A percentile compares a stretch with the other conserved stretches of the same genome.
Evolutionary conservation across 257 asterid genomes (phyloP).

Genomic region (Mentha longifolia): DNA sequence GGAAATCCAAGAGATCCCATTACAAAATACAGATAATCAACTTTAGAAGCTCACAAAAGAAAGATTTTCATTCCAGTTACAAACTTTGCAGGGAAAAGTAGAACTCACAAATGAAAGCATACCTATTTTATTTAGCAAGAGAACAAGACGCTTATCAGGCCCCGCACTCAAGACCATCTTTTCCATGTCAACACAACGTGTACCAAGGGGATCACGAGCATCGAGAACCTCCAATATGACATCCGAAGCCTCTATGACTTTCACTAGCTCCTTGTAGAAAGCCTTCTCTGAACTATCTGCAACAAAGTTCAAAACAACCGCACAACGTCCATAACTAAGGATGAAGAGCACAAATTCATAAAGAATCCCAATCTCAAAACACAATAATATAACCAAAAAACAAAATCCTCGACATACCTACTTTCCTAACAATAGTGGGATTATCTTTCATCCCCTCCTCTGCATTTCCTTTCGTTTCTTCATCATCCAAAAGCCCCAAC

Average conservation of each 20-base stretch:
- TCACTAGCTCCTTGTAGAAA: constrained; percentile 89
- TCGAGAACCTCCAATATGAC: constrained; percentile 96
- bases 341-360: background rate
- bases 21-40: background rate
- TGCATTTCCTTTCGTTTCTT: constrained; percentile 50
- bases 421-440: constrained; percentile 40
- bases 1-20: background rate
- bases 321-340: background rate
- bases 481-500: constrained; percentile 75
- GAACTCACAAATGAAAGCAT: constrained; percentile 22
- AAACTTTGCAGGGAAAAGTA: background rate
- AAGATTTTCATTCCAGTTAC: background rate
- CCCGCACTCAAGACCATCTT: constrained; percentile 83
- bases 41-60: background rate
- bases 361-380: background rate
- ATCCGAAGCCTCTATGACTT: constrained; percentile 92
- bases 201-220: constrained; percentile 97
- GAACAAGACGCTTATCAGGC: constrained; percentile 75
- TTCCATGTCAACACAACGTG: constrained; percentile 93
- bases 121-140: constrained; percentile 96
- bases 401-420: constrained; percentile 48
- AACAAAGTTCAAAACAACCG: constrained; percentile 7
- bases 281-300: constrained; percentile 78
- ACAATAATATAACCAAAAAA: background rate
- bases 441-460: constrained; percentile 41